phyloP scores from a whole-genome alignment of 2,329 filamentous ascomycete species.

The Colletotrichum musicola region DNA sequence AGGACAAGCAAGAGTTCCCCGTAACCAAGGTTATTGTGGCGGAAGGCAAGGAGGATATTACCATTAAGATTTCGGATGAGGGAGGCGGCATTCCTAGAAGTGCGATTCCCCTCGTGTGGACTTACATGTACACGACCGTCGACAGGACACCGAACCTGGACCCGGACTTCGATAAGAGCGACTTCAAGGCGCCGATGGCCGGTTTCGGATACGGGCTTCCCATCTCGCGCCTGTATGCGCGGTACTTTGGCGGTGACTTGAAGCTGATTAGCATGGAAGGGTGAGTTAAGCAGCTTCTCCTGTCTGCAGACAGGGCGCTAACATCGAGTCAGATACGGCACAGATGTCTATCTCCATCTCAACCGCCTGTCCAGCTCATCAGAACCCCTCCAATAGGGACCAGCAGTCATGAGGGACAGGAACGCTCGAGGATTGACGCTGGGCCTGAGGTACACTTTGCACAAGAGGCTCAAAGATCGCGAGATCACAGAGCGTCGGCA shows the following conservation, averaged over 20 bases:
- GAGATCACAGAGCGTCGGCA: conserved; percentile 91
- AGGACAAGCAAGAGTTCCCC: conserved; percentile 95
- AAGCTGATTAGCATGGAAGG: conserved; percentile 99
- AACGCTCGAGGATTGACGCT: conserved; percentile 74
- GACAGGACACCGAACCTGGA: conserved; percentile 95
- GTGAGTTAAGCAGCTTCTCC: conserved; percentile 64
- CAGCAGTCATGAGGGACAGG: conserved; percentile 87
- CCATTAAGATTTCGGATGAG: conserved; percentile 97
- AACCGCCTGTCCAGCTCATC: conserved; percentile 96
- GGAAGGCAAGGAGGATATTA: conserved; percentile 98
- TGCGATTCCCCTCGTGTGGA: conserved; percentile 98
- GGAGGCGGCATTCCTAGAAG: conserved; percentile 95
- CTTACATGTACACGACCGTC: conserved; percentile 99
- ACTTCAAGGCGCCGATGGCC: conserved; percentile 99
- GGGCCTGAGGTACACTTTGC: conserved; percentile 68
- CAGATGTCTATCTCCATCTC: conserved; percentile 97
- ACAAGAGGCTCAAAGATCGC: conserved; percentile 76
- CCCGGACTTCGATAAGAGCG: conserved; percentile 97
- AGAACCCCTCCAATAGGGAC: conserved; percentile 94
- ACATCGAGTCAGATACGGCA: conserved; percentile 81
- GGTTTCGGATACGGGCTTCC: conserved; percentile 98
- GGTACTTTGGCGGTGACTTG: conserved; percentile 97
- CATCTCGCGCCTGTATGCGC: conserved; percentile 92
- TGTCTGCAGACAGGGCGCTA: conserved; percentile 12
- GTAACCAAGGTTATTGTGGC: conserved; percentile 98